Evolutionary conservation across 2,329 filamentous ascomycete species (phyloP).

Genomic region (Herpotrichia juniperi): DNA sequence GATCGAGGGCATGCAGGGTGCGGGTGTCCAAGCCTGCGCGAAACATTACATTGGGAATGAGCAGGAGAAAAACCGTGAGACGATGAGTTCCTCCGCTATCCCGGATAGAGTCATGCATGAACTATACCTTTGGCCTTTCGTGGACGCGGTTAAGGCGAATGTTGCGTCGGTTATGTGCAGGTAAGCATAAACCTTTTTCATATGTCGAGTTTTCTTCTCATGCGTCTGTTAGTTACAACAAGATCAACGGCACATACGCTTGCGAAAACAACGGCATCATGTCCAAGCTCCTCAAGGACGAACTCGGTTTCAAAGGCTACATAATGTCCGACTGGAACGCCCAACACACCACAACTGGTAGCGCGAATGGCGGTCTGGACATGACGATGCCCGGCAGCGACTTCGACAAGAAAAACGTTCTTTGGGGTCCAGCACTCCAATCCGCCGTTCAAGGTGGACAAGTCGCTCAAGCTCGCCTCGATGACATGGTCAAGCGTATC

Average conservation of each 20-base stretch:
- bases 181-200: too few species aligned
- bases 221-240: constrained; percentile 34
- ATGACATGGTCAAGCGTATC: constrained; percentile 53
- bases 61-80: constrained; percentile 62
- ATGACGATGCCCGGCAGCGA: constrained; percentile 65
- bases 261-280: constrained; percentile 57
- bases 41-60: constrained; percentile 68
- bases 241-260: constrained; percentile 56
- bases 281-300: constrained; percentile 59
- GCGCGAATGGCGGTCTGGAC: constrained; percentile 55
- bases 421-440: constrained; percentile 63
- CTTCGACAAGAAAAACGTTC: constrained; percentile 49
- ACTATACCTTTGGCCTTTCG: constrained; percentile 79
- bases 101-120: constrained; percentile 79
- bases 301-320: constrained; percentile 57
- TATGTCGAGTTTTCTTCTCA: constrained; percentile 2
- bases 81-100: constrained; percentile 60
- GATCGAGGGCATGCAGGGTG: constrained; percentile 53
- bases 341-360: constrained; percentile 53
- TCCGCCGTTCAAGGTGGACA: constrained; percentile 59
- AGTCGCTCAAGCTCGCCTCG: constrained; percentile 44
- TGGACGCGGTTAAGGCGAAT: constrained; percentile 71
- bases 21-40: constrained; percentile 49
- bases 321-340: constrained; percentile 55
- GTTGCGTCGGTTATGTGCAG: constrained; percentile 59